Base-by-base conservation (phyloP, 2,329 filamentous ascomycete genomes). In the Fusarium sp. region DNA sequence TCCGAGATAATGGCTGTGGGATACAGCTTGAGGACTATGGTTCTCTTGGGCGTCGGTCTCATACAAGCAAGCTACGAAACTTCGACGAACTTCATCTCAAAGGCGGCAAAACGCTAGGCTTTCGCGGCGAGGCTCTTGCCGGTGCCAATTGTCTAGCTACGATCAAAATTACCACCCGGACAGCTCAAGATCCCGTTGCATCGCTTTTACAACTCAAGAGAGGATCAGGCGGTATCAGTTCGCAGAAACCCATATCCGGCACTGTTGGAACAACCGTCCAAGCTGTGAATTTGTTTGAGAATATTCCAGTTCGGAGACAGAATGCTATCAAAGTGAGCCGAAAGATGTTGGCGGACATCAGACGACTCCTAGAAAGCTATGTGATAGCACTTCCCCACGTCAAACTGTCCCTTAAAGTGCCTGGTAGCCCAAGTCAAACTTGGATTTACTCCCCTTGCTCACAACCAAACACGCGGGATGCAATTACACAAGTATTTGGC, bases 1-100 rank as follows among this genome's bases (percentile, higher is more conserved):
- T 94, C 47, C 85, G 86, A 43, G 90, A 93, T 75, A 92, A 94
- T 77, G 91, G 92, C n/a, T 81, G 84, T 56, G 91, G 92, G 14
- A 92, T 95, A 61, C 80, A 81, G 17, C 76, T 82, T 2, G 83
- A 85, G 24, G 91, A 94, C 73, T 87, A 89, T 36, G 77, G 84
- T 17, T 75, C 83, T 7, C 81, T 93, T 3, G 91, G 89, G n/a
- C 84, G 84, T 52, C 83, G 83, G n/a, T 86, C 89, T 28, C 86
- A 91, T 71, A 94, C 92, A 2, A 94, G 90, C 81, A 95, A 94
- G 78, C 83, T 94, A 42, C 80, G 79, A 47, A 80, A 80, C n/a
- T 86, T 91, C 57, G 82, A 87, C 1, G 89, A 94, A 48, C 79
- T 94, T 36, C 81, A 79, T 49, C 75, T 73, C 3, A 78, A 89